A percentile compares a stretch with the other conserved stretches of the same genome.
phyloP scores from a whole-genome alignment of 805 yeast genomes.

The Sungouiella blattae region DNA sequence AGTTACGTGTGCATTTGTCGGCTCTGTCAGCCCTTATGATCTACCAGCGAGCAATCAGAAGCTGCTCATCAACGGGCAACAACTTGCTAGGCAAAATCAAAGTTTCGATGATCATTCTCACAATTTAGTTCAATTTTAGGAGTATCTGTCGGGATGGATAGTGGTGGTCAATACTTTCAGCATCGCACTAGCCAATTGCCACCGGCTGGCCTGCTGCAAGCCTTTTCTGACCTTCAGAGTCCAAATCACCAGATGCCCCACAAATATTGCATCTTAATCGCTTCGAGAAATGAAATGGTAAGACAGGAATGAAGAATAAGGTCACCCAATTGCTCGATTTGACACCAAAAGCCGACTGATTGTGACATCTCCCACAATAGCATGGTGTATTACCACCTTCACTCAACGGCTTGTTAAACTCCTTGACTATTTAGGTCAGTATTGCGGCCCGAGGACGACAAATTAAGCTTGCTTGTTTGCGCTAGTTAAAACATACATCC shows the following conservation, averaged over 20 bases:
- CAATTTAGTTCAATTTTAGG: no score
- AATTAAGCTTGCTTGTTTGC: background rate
- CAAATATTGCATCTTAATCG: constrained; percentile 15
- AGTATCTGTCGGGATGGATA: no score
- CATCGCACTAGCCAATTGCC: constrained; percentile 11
- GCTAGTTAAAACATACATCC: constrained; percentile 17
- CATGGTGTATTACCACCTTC: constrained; percentile 15
- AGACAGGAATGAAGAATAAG: constrained; percentile 15
- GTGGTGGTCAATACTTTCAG: no score
- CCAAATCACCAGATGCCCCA: constrained; percentile 17
- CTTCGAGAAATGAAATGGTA: constrained; percentile 14
- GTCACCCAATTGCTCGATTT: constrained; percentile 49
- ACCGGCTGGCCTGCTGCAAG: constrained; percentile 15
- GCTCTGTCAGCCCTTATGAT: no score
- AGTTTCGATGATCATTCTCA: no score
- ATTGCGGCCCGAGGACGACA: background rate
- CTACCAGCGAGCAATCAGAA: no score
- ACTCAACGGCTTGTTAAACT: constrained; percentile 12
- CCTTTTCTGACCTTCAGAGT: constrained; percentile 9
- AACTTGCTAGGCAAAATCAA: no score
- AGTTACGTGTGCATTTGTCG: no score
- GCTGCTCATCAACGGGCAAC: no score
- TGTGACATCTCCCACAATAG: constrained; percentile 59
- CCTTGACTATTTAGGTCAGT: constrained; percentile 13
- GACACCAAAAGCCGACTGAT: constrained; percentile 49